A percentile compares a stretch with the other conserved stretches of the same genome.
Evolutionary conservation across 2,329 filamentous ascomycete species (phyloP).

Genomic region (Scytalidium lignicola): DNA sequence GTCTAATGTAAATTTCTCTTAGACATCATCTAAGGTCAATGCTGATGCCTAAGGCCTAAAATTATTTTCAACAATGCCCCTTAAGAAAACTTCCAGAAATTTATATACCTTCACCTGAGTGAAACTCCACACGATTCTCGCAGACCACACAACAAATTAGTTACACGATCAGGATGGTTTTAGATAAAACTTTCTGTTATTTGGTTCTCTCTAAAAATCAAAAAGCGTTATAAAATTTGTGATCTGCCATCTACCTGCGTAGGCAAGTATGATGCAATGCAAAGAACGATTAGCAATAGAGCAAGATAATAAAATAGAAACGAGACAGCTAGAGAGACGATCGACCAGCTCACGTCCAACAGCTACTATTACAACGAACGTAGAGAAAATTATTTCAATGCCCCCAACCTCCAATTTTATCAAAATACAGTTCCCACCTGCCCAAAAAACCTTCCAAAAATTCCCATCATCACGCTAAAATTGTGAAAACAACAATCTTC

Average conservation of each 20-base stretch:
- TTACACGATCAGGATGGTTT: too few relatives aligned
- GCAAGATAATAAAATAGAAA: constrained; percentile 14
- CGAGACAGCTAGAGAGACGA: constrained; percentile 16
- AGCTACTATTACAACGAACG: constrained; percentile 28
- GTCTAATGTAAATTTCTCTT: too few relatives aligned
- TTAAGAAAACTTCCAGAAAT: too few relatives aligned
- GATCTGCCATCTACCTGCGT: not conserved
- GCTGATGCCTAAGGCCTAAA: too few relatives aligned
- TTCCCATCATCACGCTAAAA: constrained; percentile 31
- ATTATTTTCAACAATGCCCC: too few relatives aligned
- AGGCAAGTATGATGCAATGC: not conserved
- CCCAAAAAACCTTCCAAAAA: constrained; percentile 7
- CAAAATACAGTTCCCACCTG: constrained; percentile 15
- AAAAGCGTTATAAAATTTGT: not conserved
- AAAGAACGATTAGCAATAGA: constrained; percentile 4
- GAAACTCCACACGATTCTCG: too few relatives aligned
- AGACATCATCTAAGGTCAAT: too few relatives aligned
- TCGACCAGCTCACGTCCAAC: constrained; percentile 24
- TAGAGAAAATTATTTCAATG: constrained; percentile 17
- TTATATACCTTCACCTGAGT: too few relatives aligned
- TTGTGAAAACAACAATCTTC: constrained; percentile 20
- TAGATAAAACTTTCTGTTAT: too few relatives aligned
- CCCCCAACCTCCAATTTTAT: constrained; percentile 11
- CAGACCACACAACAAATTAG: too few relatives aligned
- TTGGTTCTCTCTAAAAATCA: not conserved